Evolutionary conservation across 176 grass and related monocot genomes (phyloP).

Genomic region (Paspalum notatum): DNA sequence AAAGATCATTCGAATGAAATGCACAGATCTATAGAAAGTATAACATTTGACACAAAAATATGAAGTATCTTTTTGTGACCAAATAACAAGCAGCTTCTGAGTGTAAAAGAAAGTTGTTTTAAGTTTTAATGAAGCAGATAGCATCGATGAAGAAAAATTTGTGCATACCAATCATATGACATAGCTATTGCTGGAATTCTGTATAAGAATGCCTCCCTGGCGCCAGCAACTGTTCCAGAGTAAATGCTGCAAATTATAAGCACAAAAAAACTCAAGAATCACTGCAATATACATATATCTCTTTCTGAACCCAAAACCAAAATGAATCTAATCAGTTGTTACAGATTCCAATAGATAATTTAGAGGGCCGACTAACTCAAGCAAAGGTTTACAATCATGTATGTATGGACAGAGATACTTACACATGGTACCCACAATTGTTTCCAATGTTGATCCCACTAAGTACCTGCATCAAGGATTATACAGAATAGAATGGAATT

Average conservation of each 20-base stretch:
- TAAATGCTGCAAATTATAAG: constrained; percentile 71
- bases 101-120: neutral
- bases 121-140: neutral
- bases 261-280: constrained; percentile 36
- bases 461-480: constrained; percentile 75
- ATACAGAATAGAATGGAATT: constrained; percentile 6
- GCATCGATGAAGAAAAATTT: constrained; percentile 8
- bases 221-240: constrained; percentile 94
- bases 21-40: neutral
- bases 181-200: constrained; percentile 82
- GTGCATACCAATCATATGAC: constrained; percentile 86
- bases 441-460: constrained; percentile 90
- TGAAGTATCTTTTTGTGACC: neutral
- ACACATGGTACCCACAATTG: constrained; percentile 92
- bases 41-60: neutral
- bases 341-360: constrained; percentile 21
- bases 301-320: constrained; percentile 14
- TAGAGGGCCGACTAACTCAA: neutral
- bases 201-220: constrained; percentile 90
- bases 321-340: neutral
- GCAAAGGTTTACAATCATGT: constrained; percentile 20
- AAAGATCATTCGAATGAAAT: constrained; percentile 15
- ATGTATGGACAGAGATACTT: constrained; percentile 41
- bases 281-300: neutral
- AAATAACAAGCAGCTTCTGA: constrained; percentile 4